phyloP scores from a whole-genome alignment of 1,284 basidiomycete genomes.

The Cutaneotrichosporon sp. region DNA sequence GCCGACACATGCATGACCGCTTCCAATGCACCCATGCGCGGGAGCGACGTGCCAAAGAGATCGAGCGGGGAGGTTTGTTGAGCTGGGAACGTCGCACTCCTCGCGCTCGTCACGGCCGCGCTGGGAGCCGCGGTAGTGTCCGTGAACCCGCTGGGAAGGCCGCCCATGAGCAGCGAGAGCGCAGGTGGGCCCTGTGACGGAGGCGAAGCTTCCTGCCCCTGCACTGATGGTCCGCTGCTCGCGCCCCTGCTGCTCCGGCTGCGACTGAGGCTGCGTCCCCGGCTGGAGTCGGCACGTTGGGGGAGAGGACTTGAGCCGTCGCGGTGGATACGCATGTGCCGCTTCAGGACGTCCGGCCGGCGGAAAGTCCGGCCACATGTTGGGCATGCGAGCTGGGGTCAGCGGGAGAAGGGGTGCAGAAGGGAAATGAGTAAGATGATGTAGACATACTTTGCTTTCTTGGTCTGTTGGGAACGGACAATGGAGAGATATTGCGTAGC shows the following conservation, averaged over 20 bases:
- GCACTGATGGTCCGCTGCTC: too few relatives aligned
- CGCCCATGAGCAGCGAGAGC: neutral
- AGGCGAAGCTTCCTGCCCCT: too few relatives aligned
- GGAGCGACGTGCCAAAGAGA: neutral
- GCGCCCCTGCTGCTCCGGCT: neutral
- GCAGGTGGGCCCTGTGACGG: neutral
- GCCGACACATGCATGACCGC: neutral
- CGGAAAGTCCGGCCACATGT: neutral
- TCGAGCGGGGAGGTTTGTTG: too few relatives aligned
- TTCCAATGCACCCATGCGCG: neutral
- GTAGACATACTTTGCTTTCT: neutral
- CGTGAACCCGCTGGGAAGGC: neutral
- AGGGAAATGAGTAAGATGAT: neutral
- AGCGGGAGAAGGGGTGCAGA: neutral
- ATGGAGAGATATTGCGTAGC: too few relatives aligned
- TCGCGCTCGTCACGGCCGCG: neutral
- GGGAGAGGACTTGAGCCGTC: neutral
- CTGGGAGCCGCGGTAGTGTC: neutral
- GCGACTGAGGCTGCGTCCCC: neutral
- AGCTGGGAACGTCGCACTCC: too few relatives aligned
- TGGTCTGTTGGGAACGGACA: too few relatives aligned
- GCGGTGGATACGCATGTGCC: neutral
- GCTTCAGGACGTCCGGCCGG: conserved; percentile 1
- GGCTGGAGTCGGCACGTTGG: neutral
- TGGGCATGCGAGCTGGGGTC: neutral